Percentiles rank a stretch among this genome's conserved stretches.
These are phyloP conservation scores for Amaranthus cruentus DNA, from an alignment of 148 eudicot genomes.

Conservation along the genomic window DNA sequence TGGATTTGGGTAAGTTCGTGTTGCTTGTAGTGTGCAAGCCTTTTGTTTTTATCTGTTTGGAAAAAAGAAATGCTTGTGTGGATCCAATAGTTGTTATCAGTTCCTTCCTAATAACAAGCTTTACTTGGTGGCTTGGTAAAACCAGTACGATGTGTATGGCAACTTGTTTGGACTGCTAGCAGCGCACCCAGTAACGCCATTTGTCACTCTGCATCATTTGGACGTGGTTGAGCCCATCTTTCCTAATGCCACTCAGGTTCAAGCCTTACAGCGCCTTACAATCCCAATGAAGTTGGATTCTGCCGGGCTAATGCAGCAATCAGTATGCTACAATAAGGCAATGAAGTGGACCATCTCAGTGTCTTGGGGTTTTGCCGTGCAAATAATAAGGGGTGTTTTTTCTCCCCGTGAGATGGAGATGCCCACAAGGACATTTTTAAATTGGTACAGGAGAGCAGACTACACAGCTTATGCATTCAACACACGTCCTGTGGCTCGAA, in stretches of 20 bases:
- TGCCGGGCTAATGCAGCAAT: constrained; percentile 79
- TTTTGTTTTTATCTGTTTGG: background rate
- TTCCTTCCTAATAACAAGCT: constrained; percentile 18
- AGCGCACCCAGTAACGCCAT: constrained; percentile 81
- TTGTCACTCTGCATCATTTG: constrained; percentile 80
- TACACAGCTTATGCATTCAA: constrained; percentile 83
- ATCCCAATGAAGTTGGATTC: constrained; percentile 77
- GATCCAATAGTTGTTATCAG: background rate
- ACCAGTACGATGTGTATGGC: constrained; percentile 84
- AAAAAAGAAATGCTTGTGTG: background rate
- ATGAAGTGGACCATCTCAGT: constrained; percentile 77
- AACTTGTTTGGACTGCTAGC: constrained; percentile 86
- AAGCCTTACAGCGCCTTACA: constrained; percentile 49
- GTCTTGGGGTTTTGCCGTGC: constrained; percentile 89
- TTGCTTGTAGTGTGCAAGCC: no score
- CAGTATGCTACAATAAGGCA: constrained; percentile 61
- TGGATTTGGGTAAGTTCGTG: no score
- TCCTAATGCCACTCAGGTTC: constrained; percentile 59
- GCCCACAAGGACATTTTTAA: constrained; percentile 91
- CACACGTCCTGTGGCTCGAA: constrained; percentile 70
- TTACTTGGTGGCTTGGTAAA: constrained; percentile 18
- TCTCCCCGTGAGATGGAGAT: constrained; percentile 88
- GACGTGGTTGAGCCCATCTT: constrained; percentile 92
- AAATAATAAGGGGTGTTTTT: constrained; percentile 64
- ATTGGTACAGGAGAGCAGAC: constrained; percentile 84